Conservation (phyloP, 1,139 yeast genomes). For the Pichiaceae sp. region DNA sequence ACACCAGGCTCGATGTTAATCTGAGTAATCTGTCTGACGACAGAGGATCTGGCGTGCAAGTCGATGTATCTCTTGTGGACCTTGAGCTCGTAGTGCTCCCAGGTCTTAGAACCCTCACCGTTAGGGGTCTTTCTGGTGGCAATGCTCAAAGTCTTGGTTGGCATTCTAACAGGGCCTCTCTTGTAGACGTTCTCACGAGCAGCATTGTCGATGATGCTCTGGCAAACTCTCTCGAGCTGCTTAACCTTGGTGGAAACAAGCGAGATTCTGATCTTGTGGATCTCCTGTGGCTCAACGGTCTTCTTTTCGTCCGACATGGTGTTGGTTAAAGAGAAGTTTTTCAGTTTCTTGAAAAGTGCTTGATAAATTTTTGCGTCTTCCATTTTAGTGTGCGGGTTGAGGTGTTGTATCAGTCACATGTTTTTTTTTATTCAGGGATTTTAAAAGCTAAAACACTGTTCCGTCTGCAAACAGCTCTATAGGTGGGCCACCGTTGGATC, state of each 20-base stretch:
- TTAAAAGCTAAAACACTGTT: conserved; percentile 36
- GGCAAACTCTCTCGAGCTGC: conserved; percentile 92
- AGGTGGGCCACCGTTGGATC: conserved; percentile 49
- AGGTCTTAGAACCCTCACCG: conserved; percentile 99
- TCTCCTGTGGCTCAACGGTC: conserved; percentile 59
- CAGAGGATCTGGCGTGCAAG: conserved; percentile 92
- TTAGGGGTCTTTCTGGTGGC: conserved; percentile 99
- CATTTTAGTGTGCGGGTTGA: too few species aligned
- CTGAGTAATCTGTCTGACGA: conserved; percentile 94
- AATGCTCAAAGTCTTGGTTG: conserved; percentile 97
- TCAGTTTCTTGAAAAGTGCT: too few species aligned
- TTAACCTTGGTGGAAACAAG: conserved; percentile 98
- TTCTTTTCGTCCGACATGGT: conserved; percentile 81
- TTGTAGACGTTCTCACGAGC: conserved; percentile 70
- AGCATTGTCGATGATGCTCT: conserved; percentile 87
- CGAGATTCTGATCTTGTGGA: conserved; percentile 98
- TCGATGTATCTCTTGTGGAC: conserved; percentile 99
- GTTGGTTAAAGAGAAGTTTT: conserved; percentile 3
- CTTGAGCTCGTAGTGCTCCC: conserved; percentile 99
- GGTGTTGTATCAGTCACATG: neutral
- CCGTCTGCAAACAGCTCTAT: conserved; percentile 51
- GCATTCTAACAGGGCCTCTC: conserved; percentile 99
- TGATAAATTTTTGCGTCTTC: too few species aligned
- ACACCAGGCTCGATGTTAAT: conserved; percentile 72
- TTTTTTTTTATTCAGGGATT: neutral